Evolutionary conservation across 1,284 basidiomycete genomes (phyloP).

Genomic region (Pulveroboletus sp.): DNA sequence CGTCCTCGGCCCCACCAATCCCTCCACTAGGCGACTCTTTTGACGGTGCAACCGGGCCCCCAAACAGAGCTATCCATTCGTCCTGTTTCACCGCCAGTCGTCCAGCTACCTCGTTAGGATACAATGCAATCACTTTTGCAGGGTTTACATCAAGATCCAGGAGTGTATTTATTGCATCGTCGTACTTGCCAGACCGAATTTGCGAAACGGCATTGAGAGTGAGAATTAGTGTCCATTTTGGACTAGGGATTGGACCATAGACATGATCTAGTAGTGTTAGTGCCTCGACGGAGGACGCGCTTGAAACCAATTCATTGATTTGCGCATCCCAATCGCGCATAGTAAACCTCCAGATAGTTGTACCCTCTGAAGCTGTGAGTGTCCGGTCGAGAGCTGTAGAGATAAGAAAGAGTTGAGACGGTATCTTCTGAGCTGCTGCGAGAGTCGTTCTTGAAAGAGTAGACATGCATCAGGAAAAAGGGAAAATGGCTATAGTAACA

Average conservation of each 20-base stretch:
- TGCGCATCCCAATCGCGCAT: constrained; percentile 79
- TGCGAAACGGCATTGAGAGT: constrained; percentile 74
- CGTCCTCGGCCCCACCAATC: constrained; percentile 20
- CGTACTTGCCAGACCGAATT: constrained; percentile 67
- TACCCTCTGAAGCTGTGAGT: constrained; percentile 60
- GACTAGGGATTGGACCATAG: constrained; percentile 38
- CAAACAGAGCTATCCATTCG: constrained; percentile 85
- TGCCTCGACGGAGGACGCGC: constrained; percentile 76
- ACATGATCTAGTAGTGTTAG: constrained; percentile 69
- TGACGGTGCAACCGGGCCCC: constrained; percentile 51
- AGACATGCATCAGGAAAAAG: constrained; percentile 22
- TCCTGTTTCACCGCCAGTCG: constrained; percentile 65
- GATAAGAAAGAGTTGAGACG: constrained; percentile 59
- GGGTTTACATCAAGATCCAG: constrained; percentile 89
- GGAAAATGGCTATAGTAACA: too few species aligned
- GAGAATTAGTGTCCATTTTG: constrained; percentile 54
- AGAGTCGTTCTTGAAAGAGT: too few species aligned
- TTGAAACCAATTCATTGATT: constrained; percentile 78
- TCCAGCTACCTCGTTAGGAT: constrained; percentile 80
- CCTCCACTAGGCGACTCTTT: constrained; percentile 13
- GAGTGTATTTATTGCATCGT: constrained; percentile 84
- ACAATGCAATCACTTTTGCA: constrained; percentile 89
- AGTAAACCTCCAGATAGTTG: constrained; percentile 71
- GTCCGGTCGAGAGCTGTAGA: constrained; percentile 73
- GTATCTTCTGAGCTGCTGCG: background rate